Conservation (phyloP, 176 grass and related monocot species). For the Thalia dealbata region DNA sequence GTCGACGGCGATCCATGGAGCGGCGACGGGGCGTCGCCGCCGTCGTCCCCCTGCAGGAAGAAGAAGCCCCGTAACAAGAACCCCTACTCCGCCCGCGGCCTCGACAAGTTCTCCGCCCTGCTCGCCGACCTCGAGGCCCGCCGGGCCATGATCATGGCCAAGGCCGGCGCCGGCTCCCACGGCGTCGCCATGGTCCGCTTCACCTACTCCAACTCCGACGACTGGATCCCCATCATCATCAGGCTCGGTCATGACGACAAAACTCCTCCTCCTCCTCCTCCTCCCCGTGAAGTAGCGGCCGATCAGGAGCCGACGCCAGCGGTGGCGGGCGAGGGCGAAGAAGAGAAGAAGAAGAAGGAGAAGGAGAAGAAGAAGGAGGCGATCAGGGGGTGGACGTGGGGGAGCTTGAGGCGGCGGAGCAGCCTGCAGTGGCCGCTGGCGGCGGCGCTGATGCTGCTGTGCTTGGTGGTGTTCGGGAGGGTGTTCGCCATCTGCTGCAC, state of each 20-base stretch:
- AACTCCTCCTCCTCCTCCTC: not conserved
- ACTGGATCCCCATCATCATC: conserved; percentile 19
- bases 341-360: not conserved
- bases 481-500: conserved; percentile 35
- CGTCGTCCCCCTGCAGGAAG: not conserved
- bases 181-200: conserved; percentile 14
- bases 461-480: conserved; percentile 38
- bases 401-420: not conserved
- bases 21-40: not conserved
- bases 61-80: conserved; percentile 6
- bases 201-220: conserved; percentile 10
- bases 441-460: conserved; percentile 25
- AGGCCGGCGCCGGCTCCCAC: not conserved
- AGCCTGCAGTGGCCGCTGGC: not conserved
- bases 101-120: conserved; percentile 16
- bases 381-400: not conserved
- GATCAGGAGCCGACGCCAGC: not conserved
- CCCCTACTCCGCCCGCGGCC: conserved; percentile 18
- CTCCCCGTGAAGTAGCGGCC: too few relatives aligned
- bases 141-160: conserved; percentile 2
- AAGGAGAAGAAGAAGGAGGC: not conserved
- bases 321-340: not conserved
- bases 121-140: conserved; percentile 19
- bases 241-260: not conserved
- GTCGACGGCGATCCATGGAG: not conserved